Percentiles rank a stretch among this genome's conserved stretches.
Conservation (phyloP, 495 filamentous ascomycete genomes). For the Daldinia vernicosa region DNA sequence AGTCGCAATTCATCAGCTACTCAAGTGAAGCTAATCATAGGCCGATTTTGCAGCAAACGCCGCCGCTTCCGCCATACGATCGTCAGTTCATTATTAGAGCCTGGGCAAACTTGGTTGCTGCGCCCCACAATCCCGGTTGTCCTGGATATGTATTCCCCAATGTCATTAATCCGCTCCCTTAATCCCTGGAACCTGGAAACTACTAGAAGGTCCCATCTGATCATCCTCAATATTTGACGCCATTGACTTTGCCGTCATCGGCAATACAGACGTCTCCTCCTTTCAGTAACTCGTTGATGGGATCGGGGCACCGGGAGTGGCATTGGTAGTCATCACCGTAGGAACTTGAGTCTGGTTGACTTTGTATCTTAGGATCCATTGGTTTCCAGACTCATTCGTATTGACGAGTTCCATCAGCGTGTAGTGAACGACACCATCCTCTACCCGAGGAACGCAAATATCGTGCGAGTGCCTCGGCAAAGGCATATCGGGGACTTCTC, state of each 20-base stretch:
- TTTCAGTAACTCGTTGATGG: conserved; percentile 34
- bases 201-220: conserved; percentile 9
- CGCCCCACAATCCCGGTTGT: conserved; percentile 27
- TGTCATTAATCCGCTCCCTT: conserved; percentile 19
- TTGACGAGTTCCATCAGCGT: conserved; percentile 56
- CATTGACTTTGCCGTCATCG: conserved; percentile 7
- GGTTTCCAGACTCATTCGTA: conserved; percentile 39
- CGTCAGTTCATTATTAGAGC: conserved; percentile 31
- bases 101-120: conserved; percentile 14
- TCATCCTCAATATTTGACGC: background rate
- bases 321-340: conserved; percentile 48
- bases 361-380: conserved; percentile 49
- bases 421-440: conserved; percentile 56
- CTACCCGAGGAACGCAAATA: conserved; percentile 54
- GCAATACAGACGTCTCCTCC: background rate
- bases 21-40: conserved; percentile 9
- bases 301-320: conserved; percentile 47
- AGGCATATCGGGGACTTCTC: conserved; percentile 34
- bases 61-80: conserved; percentile 37
- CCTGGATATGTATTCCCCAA: conserved; percentile 25
- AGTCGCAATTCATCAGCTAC: background rate
- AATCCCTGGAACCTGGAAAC: conserved; percentile 22
- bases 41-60: conserved; percentile 21
- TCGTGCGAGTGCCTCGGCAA: conserved; percentile 45
- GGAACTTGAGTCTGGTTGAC: conserved; percentile 38